Conservation (phyloP, 2,329 filamentous ascomycete genomes). For the Allantophomopsis lycopodina region DNA sequence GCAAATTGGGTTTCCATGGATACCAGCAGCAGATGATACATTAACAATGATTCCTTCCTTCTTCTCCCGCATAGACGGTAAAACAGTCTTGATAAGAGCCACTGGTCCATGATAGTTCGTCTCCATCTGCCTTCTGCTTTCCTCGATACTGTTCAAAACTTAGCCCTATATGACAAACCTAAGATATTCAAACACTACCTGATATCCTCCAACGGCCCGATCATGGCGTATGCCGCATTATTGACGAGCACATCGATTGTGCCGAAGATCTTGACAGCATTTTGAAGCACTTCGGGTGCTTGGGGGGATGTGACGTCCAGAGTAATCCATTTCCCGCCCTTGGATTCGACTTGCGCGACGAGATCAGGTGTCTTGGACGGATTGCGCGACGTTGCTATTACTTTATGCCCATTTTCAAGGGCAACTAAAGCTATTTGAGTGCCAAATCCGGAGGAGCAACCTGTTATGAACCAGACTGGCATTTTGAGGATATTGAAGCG, state of each 20-base stretch:
- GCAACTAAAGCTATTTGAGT: constrained; percentile 19
- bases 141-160: background rate
- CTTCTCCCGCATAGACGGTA: constrained; percentile 7
- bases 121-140: background rate
- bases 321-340: constrained; percentile 1
- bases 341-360: background rate
- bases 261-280: background rate
- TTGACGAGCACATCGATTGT: constrained; percentile 6
- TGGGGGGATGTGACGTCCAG: background rate
- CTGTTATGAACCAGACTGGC: constrained; percentile 29
- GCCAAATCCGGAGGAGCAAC: constrained; percentile 29
- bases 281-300: background rate
- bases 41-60: constrained; percentile 17
- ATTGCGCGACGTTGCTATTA: constrained; percentile 27
- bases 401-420: constrained; percentile 23
- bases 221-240: constrained; percentile 19
- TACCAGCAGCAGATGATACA: background rate
- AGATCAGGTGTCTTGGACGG: constrained; percentile 2
- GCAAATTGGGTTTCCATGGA: background rate
- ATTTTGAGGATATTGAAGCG: too few relatives aligned
- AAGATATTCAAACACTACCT: background rate
- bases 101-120: background rate
- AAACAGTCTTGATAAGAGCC: background rate
- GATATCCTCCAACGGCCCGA: constrained; percentile 34
- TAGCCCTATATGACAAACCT: background rate